Evolutionary conservation across 306 rosid species (phyloP).

Genomic region (Trifolium repens): DNA sequence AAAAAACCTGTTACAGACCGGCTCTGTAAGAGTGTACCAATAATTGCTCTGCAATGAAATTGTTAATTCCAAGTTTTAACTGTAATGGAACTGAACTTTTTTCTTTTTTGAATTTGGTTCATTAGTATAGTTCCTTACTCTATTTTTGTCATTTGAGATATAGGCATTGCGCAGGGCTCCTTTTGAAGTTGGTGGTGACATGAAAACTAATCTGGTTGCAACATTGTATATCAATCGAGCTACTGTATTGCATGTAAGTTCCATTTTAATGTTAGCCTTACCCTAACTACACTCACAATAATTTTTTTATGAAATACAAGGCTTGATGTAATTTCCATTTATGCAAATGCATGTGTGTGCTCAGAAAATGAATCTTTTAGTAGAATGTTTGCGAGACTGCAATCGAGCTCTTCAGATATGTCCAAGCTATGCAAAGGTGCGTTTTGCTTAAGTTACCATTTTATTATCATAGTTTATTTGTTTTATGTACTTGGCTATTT

Average conservation of each 20-base stretch:
- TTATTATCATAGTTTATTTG: slow-evolving; percentile 9
- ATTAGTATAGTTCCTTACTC: neutral
- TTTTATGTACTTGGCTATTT: neutral
- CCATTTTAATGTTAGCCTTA: slow-evolving; percentile 1
- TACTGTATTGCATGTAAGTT: slow-evolving; percentile 72
- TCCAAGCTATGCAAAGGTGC: slow-evolving; percentile 79
- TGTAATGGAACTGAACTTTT: neutral
- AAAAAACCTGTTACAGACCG: no score
- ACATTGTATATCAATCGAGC: slow-evolving; percentile 82
- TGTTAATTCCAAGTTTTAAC: neutral
- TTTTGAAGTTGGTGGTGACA: slow-evolving; percentile 50
- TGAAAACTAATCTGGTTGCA: slow-evolving; percentile 65
- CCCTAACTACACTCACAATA: neutral
- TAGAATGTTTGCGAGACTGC: slow-evolving; percentile 76
- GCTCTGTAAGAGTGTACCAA: neutral
- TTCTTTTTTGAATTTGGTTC: neutral
- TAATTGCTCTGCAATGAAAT: neutral
- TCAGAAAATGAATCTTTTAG: slow-evolving; percentile 73
- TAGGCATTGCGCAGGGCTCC: slow-evolving; percentile 87
- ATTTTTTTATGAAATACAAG: slow-evolving; percentile 5
- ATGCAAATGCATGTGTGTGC: slow-evolving; percentile 17
- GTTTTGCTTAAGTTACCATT: slow-evolving; percentile 31
- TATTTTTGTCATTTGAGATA: slow-evolving; percentile 33
- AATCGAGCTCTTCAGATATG: slow-evolving; percentile 73
- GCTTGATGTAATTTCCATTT: slow-evolving; percentile 35